These are phyloP conservation scores for Scenedesmus sp. DNA, from an alignment of 163 green algal genomes.

Conservation along the genomic window DNA sequence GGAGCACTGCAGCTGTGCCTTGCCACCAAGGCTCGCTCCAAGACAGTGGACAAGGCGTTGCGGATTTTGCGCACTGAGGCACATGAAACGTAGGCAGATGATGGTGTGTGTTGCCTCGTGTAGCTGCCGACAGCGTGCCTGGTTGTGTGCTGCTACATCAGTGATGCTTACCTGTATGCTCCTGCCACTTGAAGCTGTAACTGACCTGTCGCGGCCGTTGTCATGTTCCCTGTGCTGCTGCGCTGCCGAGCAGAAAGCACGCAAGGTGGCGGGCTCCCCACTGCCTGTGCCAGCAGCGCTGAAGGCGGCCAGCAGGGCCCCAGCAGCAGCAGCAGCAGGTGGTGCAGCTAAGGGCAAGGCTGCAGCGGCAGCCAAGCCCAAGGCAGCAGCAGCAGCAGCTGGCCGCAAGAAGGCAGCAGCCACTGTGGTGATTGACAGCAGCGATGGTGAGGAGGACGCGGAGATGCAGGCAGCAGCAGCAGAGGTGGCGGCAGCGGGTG, in stretches of 20 bases:
- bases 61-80: too few species aligned
- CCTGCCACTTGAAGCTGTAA: neutral
- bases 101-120: too few species aligned
- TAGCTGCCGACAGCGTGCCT: too few species aligned
- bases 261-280: slow-evolving; percentile 45
- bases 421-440: slow-evolving; percentile 21
- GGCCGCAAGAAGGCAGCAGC: slow-evolving; percentile 39
- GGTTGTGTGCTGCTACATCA: too few species aligned
- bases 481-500: slow-evolving; percentile 3
- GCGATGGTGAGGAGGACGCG: neutral
- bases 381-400: slow-evolving; percentile 45
- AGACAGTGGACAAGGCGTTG: too few species aligned
- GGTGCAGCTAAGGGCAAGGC: slow-evolving; percentile 35
- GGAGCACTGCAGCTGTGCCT: too few species aligned
- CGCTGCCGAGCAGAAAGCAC: slow-evolving; percentile 24
- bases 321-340: slow-evolving; percentile 22
- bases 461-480: neutral
- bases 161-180: too few species aligned
- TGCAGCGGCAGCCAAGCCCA: slow-evolving; percentile 41
- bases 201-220: neutral
- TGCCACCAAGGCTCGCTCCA: too few species aligned
- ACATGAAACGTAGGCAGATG: too few species aligned
- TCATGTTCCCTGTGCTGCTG: neutral
- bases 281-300: slow-evolving; percentile 31
- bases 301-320: slow-evolving; percentile 11